These are phyloP conservation scores for Pleurotus tuoliensis DNA, from an alignment of 768 basidiomycete species.

Conservation along the genomic window DNA sequence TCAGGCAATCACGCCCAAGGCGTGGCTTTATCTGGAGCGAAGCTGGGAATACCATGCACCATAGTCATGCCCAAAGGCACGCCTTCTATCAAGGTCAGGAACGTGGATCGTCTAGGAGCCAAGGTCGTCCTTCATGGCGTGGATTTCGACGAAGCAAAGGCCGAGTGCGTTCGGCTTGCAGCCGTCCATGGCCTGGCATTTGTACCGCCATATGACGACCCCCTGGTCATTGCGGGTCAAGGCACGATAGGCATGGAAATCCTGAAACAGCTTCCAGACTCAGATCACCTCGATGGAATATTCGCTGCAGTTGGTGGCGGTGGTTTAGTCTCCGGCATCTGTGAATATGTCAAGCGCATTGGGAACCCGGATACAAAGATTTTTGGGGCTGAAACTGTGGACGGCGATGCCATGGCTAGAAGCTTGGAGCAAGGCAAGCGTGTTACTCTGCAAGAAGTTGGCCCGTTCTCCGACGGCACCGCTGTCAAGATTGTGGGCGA, in stretches of 20 bases:
- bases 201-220: constrained; percentile 97
- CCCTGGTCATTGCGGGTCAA: constrained; percentile 94
- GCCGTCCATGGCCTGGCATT: constrained; percentile 73
- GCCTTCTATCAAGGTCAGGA: constrained; percentile 93
- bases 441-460: constrained; percentile 83
- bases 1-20: constrained; percentile 98
- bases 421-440: constrained; percentile 81
- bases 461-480: constrained; percentile 96
- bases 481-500: constrained; percentile 94
- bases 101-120: constrained; percentile 91
- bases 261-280: constrained; percentile 77
- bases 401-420: constrained; percentile 90
- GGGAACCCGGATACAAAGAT: constrained; percentile 81
- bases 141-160: constrained; percentile 96
- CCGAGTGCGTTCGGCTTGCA: constrained; percentile 87
- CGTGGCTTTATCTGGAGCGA: constrained; percentile 90
- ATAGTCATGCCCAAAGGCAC: constrained; percentile 98
- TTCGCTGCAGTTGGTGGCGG: constrained; percentile 95
- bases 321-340: constrained; percentile 86
- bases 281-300: constrained; percentile 76
- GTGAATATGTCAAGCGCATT: constrained; percentile 89
- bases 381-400: constrained; percentile 89
- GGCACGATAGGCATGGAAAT: constrained; percentile 95
- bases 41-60: constrained; percentile 90
- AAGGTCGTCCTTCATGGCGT: constrained; percentile 89